Percentiles rank a stretch among this genome's conserved stretches.
phyloP scores from a whole-genome alignment of 441 rosid genomes.

The Eruca vesicaria region DNA sequence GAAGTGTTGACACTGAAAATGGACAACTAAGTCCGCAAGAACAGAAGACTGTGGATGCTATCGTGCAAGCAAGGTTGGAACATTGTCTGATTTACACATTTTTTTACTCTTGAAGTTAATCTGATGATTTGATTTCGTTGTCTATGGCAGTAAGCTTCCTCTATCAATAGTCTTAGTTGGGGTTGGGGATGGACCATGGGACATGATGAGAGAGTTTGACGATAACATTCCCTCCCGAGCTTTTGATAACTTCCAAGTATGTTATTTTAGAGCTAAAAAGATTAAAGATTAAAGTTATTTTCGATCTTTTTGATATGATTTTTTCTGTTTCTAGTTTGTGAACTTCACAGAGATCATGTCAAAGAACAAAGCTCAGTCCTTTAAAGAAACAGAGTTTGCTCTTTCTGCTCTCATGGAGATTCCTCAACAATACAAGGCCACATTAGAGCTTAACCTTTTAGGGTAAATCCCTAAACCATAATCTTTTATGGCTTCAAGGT shows the following conservation, averaged over 20 bases:
- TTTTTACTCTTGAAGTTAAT: constrained; percentile 1
- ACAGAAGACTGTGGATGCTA: constrained; percentile 69
- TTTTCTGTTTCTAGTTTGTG: constrained; percentile 54
- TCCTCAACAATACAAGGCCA: constrained; percentile 76
- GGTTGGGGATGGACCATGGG: constrained; percentile 92
- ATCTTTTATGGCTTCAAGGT: neutral
- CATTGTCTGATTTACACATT: neutral
- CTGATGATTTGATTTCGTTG: constrained; percentile 22
- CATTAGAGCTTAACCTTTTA: constrained; percentile 58
- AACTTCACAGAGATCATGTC: constrained; percentile 75
- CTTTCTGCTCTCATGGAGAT: constrained; percentile 77
- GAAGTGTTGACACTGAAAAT: constrained; percentile 58
- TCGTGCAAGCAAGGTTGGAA: constrained; percentile 66
- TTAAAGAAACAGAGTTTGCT: constrained; percentile 72
- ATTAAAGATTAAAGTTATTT: neutral
- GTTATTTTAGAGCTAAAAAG: neutral
- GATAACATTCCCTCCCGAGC: constrained; percentile 76
- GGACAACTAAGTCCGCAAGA: constrained; percentile 74
- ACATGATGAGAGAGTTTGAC: constrained; percentile 75
- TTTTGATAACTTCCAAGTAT: constrained; percentile 77
- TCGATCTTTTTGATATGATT: neutral
- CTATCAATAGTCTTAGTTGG: constrained; percentile 72
- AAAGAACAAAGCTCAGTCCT: constrained; percentile 44
- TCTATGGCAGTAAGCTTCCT: constrained; percentile 56
- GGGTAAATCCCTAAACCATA: constrained; percentile 42